A percentile compares a stretch with the other conserved stretches of the same genome.
These are phyloP conservation scores for Murraya paniculata DNA, from an alignment of 345 rosid genomes.

Conservation along the genomic window DNA sequence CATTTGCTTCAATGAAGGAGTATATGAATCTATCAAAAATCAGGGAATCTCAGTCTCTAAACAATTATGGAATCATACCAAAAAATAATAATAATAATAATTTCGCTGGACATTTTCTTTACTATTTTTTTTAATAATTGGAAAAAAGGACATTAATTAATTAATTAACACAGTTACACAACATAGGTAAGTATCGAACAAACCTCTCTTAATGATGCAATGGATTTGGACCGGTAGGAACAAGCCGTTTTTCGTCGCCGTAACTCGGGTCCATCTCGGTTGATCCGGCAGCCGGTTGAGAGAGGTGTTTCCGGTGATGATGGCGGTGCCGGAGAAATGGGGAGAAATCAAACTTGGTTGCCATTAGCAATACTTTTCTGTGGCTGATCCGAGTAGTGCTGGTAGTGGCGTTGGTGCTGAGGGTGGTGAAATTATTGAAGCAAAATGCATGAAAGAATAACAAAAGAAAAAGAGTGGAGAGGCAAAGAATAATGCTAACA, in stretches of 20 bases:
- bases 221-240: conserved; percentile 84
- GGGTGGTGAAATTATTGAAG: background rate
- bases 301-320: conserved; percentile 9
- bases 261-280: conserved; percentile 46
- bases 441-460: conserved; percentile 21
- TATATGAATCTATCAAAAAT: conserved; percentile 4
- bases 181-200: background rate
- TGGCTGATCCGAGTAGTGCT: conserved; percentile 11
- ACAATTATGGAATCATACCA: conserved; percentile 25
- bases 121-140: background rate
- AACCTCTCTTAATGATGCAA: conserved; percentile 58
- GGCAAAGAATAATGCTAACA: conserved; percentile 8
- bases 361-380: conserved; percentile 32
- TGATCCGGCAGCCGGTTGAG: conserved; percentile 18
- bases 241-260: conserved; percentile 59
- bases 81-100: background rate
- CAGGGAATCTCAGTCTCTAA: conserved; percentile 13
- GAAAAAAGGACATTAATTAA: background rate
- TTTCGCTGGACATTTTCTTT: conserved; percentile 12
- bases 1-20: background rate
- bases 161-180: conserved; percentile 5
- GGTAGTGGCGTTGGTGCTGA: background rate
- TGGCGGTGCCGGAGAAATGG: conserved; percentile 38
- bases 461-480: conserved; percentile 26
- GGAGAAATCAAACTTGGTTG: conserved; percentile 50